Conservation (phyloP, 441 rosid genomes). For the Aquilaria agallochum region DNA sequence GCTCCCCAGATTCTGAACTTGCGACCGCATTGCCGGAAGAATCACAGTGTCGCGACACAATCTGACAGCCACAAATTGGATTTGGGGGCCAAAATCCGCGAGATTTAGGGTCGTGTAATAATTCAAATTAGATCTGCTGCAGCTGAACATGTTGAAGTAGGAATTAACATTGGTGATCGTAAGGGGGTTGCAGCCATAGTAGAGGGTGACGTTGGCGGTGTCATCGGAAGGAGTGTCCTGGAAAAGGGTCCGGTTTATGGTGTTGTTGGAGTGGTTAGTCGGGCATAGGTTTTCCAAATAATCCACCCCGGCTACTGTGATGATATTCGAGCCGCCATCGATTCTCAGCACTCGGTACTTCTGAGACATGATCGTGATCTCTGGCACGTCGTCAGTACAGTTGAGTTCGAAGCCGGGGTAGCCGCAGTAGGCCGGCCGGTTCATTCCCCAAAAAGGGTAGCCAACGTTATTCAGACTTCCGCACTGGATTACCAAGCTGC, state of each 20-base stretch:
- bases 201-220: conserved; percentile 17
- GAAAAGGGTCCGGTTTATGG: conserved; percentile 1
- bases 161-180: not conserved
- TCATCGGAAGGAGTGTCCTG: not conserved
- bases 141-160: too few species aligned
- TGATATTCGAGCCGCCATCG: not conserved
- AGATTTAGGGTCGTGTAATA: not conserved
- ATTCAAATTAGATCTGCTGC: too few species aligned
- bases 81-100: not conserved
- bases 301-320: conserved; percentile 22
- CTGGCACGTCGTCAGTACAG: too few species aligned
- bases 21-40: not conserved
- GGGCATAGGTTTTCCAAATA: conserved; percentile 24
- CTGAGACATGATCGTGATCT: too few species aligned
- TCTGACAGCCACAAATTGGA: not conserved
- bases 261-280: not conserved
- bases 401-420: too few species aligned
- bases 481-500: too few species aligned
- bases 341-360: not conserved
- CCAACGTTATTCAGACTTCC: too few species aligned
- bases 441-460: too few species aligned
- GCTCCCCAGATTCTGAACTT: too few species aligned
- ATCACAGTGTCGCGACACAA: conserved; percentile 14
- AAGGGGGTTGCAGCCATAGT: conserved; percentile 14
- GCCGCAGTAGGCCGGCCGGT: too few species aligned